Percentiles rank a stretch among this genome's conserved stretches.
Conservation (phyloP, 2,329 filamentous ascomycete species). For the Penicillium occitanis region DNA sequence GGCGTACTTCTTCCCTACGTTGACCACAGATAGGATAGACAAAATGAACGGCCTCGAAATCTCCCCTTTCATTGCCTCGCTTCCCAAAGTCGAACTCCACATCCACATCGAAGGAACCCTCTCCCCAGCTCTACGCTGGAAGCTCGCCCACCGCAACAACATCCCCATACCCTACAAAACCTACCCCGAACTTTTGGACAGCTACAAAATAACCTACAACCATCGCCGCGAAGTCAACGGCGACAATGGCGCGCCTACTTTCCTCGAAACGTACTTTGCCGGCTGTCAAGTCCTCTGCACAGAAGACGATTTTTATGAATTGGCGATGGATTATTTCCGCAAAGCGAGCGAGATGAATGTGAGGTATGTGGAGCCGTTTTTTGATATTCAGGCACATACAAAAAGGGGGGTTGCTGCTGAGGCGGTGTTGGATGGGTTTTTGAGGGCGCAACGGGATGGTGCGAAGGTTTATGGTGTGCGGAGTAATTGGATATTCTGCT, state of each 20-base stretch:
- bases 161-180: constrained; percentile 33
- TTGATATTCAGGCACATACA: constrained; percentile 47
- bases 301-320: constrained; percentile 42
- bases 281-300: constrained; percentile 31
- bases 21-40: not conserved
- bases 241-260: constrained; percentile 31
- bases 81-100: constrained; percentile 51
- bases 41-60: constrained; percentile 25
- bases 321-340: constrained; percentile 42
- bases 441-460: constrained; percentile 35
- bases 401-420: constrained; percentile 36
- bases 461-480: constrained; percentile 30
- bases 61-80: constrained; percentile 34
- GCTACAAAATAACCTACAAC: constrained; percentile 39
- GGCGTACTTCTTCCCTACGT: not conserved
- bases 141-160: constrained; percentile 42
- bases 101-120: constrained; percentile 51
- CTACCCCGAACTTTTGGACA: constrained; percentile 35
- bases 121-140: constrained; percentile 44
- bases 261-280: constrained; percentile 31
- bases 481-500: constrained; percentile 46
- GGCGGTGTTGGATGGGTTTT: constrained; percentile 39
- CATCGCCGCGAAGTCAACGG: constrained; percentile 41
- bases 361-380: constrained; percentile 45
- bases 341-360: constrained; percentile 40